A percentile compares a stretch with the other conserved stretches of the same genome.
Conservation (phyloP, 139 green algal genomes). For the Chlamydomonas urium region DNA sequence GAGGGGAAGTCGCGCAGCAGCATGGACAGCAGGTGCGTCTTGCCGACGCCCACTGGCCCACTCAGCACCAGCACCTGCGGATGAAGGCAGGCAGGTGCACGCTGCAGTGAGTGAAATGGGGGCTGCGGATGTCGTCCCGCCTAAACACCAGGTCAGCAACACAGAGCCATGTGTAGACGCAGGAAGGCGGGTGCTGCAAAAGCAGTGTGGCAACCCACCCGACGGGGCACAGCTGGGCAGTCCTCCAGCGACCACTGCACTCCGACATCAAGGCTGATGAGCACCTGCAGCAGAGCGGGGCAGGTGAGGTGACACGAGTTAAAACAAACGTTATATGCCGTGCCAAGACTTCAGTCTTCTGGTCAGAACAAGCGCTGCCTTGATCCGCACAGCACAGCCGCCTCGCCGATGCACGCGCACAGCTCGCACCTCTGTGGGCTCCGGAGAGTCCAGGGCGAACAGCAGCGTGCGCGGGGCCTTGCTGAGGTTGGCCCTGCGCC, state of each 20-base stretch:
- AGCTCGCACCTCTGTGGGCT: slow-evolving; percentile 46
- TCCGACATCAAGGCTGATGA: slow-evolving; percentile 10
- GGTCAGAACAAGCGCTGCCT: too few relatives aligned
- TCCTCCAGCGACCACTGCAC: slow-evolving; percentile 13
- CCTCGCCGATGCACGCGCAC: too few relatives aligned
- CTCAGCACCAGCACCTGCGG: slow-evolving; percentile 44
- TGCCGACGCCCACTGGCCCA: slow-evolving; percentile 38
- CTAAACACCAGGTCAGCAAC: too few relatives aligned
- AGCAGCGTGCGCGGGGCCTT: slow-evolving; percentile 38
- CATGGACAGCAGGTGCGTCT: slow-evolving; percentile 31
- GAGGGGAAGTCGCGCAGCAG: slow-evolving; percentile 29
- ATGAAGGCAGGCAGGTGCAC: not conserved
- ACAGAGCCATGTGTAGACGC: too few relatives aligned
- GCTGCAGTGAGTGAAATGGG: too few relatives aligned
- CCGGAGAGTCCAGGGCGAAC: slow-evolving; percentile 50
- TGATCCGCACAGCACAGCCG: too few relatives aligned
- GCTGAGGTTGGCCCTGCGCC: slow-evolving; percentile 37
- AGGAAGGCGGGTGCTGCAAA: too few relatives aligned
- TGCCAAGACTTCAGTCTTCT: too few relatives aligned
- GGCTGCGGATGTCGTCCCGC: too few relatives aligned
- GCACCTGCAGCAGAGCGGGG: slow-evolving; percentile 8
- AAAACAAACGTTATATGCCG: not conserved
- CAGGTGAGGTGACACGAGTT: not conserved
- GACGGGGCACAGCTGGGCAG: not conserved
- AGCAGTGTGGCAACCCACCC: too few relatives aligned